Evolutionary conservation across 352 stramenopile genomes (phyloP), one percentile per base, ranked within the genome.

Genomic region (Pythium aristosporum): DNA sequence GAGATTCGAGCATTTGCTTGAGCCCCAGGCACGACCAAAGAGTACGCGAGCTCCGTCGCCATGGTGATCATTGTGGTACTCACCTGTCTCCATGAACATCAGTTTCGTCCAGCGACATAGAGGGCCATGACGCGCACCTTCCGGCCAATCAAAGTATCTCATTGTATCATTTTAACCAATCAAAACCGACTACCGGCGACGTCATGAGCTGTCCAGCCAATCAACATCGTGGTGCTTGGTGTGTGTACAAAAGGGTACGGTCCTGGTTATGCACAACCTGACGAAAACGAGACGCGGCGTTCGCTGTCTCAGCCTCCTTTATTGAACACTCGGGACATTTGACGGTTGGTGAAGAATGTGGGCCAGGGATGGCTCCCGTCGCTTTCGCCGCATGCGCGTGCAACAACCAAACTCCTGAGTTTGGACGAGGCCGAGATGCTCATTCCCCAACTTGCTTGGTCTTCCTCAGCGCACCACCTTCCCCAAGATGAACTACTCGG

Each of bases 401-500:
- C 34, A 39, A 39, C 34, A 15, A 39, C 8, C 11, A 39, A 39
- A 39, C 34, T 39, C 34, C 34, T 13, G 25, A 30, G 25, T 30
- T 30, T 30, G 25, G 25, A 5, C 5, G 3, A 5, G 5, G 25
- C 25, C 25, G 25, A 30, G 25, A 5, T 30, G 1, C 21, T 60
- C 61, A 62, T 62, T 68, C 34, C 18, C 10, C 42, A 48, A 62
- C 21, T 62, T 61, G 52, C 52, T 12, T 57, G 62, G 44, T 46
- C 42, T 51, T 36, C 41, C 32, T 36, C 51, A 61, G n/a, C 56
- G 52, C 61, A 36, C 4, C 44, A 37, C 36, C 8, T 16, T 18
- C n/a, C 15, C 50, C 16, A 37, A 36, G n/a, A 69, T 69, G 62
- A 63, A 68, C 47, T 69, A 59, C 25, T 63, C 62, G 30, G 55